These are phyloP conservation scores for Periconia sp. DNA, from an alignment of 2,329 filamentous ascomycete genomes.

Conservation along the genomic window DNA sequence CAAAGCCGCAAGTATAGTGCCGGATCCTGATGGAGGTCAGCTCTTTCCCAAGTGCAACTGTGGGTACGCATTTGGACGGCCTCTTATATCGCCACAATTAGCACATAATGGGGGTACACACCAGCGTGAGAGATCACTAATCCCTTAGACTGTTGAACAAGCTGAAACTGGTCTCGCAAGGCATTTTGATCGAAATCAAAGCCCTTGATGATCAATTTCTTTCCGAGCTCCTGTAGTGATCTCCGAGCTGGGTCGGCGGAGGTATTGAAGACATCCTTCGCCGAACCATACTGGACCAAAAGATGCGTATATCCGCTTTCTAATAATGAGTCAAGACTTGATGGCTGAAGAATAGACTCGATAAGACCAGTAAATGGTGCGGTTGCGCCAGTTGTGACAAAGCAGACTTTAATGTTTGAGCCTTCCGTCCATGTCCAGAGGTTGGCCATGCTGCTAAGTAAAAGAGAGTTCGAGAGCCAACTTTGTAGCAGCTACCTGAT, in stretches of 20 bases:
- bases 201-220: constrained; percentile 55
- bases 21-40: constrained; percentile 69
- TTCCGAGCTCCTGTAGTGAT: constrained; percentile 13
- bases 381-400: constrained; percentile 92
- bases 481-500: too few species aligned
- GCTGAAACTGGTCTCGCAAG: constrained; percentile 64
- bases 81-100: neutral
- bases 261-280: constrained; percentile 59
- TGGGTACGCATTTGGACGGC: too few species aligned
- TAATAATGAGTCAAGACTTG: constrained; percentile 68
- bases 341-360: constrained; percentile 64
- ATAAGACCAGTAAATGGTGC: constrained; percentile 80
- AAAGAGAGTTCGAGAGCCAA: neutral
- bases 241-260: constrained; percentile 18
- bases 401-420: constrained; percentile 58
- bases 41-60: neutral
- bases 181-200: constrained; percentile 71
- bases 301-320: constrained; percentile 71
- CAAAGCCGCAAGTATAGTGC: constrained; percentile 84
- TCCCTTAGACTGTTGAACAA: constrained; percentile 64
- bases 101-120: constrained; percentile 50
- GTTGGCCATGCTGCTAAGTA: constrained; percentile 19
- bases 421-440: constrained; percentile 22
- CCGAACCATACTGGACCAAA: constrained; percentile 80
- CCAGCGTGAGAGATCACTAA: constrained; percentile 90